A percentile compares a stretch with the other conserved stretches of the same genome.
These are phyloP conservation scores for Rutstroemia sydowiana DNA, from an alignment of 2,329 filamentous ascomycete species.

Conservation along the genomic window DNA sequence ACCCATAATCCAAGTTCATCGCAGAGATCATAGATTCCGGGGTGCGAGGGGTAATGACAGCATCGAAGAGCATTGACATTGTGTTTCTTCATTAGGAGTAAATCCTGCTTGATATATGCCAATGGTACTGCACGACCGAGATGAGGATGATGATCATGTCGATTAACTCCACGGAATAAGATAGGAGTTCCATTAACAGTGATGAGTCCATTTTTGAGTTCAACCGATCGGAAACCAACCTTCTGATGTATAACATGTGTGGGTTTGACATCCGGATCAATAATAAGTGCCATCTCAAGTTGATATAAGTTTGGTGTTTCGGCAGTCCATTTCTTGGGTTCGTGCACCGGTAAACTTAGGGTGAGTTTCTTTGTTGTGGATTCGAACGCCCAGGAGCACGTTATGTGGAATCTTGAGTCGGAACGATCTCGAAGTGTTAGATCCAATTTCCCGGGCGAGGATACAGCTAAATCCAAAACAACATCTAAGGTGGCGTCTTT, in stretches of 20 bases:
- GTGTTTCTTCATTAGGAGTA: slow-evolving; percentile 61
- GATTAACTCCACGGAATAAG: slow-evolving; percentile 56
- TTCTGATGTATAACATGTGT: slow-evolving; percentile 37
- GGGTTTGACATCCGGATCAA: too few species aligned
- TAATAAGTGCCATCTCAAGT: slow-evolving; percentile 40
- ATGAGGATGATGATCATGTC: slow-evolving; percentile 42
- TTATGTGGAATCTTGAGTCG: background rate
- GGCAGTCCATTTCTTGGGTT: slow-evolving; percentile 62
- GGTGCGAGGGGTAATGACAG: slow-evolving; percentile 61
- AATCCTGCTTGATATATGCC: slow-evolving; percentile 51
- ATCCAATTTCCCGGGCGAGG: background rate
- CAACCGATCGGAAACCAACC: slow-evolving; percentile 57
- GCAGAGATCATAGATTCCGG: slow-evolving; percentile 49
- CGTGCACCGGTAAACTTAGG: slow-evolving; percentile 30
- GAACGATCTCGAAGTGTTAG: slow-evolving; percentile 12
- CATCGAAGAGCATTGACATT: slow-evolving; percentile 66
- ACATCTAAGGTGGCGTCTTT: slow-evolving; percentile 34
- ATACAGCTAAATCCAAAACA: slow-evolving; percentile 3
- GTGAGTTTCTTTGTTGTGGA: slow-evolving; percentile 1
- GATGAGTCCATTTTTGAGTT: slow-evolving; percentile 53
- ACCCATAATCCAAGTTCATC: slow-evolving; percentile 62
- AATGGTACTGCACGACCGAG: slow-evolving; percentile 44
- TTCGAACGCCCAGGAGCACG: too few species aligned
- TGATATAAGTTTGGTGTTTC: slow-evolving; percentile 57
- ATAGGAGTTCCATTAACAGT: slow-evolving; percentile 56